phyloP scores from a whole-genome alignment of 805 yeast species.

The Saccharomycopsis olivae region DNA sequence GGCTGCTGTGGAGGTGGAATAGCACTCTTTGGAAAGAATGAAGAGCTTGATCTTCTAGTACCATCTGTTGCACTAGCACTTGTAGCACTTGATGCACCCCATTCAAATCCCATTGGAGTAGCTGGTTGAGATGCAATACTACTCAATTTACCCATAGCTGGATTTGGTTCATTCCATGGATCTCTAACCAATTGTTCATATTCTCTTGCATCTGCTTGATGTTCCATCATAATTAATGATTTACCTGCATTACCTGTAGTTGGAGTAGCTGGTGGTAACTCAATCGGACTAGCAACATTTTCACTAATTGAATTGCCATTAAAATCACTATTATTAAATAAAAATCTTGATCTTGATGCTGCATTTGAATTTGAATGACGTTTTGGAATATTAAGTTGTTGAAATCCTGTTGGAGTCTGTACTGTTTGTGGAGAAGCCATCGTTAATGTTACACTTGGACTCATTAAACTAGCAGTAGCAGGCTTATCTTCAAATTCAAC shows the following conservation, averaged over 20 bases:
- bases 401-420: conserved; percentile 4
- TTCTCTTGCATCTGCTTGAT: conserved; percentile 37
- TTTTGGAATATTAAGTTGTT: conserved; percentile 12
- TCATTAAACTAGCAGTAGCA: not conserved
- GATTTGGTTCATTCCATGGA: conserved; percentile 20
- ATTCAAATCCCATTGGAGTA: conserved; percentile 21
- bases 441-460: conserved; percentile 2
- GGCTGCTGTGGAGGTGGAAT: not conserved
- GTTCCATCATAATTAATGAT: conserved; percentile 34
- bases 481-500: conserved; percentile 11
- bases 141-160: not conserved
- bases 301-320: conserved; percentile 10
- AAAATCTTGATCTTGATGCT: conserved; percentile 12
- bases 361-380: conserved; percentile 11
- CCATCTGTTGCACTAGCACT: conserved; percentile 32
- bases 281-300: conserved; percentile 11
- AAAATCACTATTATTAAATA: conserved; percentile 4
- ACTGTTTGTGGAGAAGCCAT: conserved; percentile 1
- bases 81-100: conserved; percentile 34
- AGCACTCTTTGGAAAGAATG: conserved; percentile 20
- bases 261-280: conserved; percentile 19
- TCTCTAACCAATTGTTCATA: conserved; percentile 37
- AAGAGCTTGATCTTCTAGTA: conserved; percentile 24
- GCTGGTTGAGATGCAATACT: conserved; percentile 6
- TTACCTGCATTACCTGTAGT: conserved; percentile 30